Conservation (phyloP, 495 filamentous ascomycete genomes). For the Neurospora intermedia region DNA sequence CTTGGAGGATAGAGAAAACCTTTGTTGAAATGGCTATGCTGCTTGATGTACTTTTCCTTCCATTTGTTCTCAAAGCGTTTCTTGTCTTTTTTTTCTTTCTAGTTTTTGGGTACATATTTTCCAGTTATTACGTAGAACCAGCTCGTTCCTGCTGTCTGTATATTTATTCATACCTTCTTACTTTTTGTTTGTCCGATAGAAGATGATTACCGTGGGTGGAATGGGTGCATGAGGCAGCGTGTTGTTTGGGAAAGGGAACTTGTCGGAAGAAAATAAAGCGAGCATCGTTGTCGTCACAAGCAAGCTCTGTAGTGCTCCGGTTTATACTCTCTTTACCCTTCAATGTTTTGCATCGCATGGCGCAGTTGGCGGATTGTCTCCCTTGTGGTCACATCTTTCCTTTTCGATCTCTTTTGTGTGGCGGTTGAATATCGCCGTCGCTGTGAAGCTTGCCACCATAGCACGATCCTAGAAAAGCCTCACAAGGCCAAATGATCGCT, state of each 20-base stretch:
- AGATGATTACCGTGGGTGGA: too few species aligned
- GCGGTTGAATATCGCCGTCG: not conserved
- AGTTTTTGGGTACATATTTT: too few species aligned
- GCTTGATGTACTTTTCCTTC: too few species aligned
- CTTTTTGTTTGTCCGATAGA: not conserved
- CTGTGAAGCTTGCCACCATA: not conserved
- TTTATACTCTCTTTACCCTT: not conserved
- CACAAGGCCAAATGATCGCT: not conserved
- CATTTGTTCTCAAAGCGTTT: too few species aligned
- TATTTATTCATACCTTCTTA: not conserved
- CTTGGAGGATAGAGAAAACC: not conserved
- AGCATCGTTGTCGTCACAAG: too few species aligned
- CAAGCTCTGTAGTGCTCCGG: too few species aligned
- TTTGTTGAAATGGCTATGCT: too few species aligned
- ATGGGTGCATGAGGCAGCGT: too few species aligned
- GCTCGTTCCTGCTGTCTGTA: too few species aligned
- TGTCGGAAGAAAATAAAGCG: not conserved
- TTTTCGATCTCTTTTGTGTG: not conserved
- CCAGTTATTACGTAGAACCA: too few species aligned
- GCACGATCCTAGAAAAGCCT: not conserved
- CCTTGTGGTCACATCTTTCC: not conserved
- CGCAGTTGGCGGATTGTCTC: not conserved
- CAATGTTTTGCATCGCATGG: not conserved
- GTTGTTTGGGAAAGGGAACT: not conserved
- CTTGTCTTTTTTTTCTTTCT: too few species aligned